Percentiles rank a stretch among this genome's conserved stretches.
Conservation (phyloP, 768 basidiomycete genomes). For the Naganishia randhawae region DNA sequence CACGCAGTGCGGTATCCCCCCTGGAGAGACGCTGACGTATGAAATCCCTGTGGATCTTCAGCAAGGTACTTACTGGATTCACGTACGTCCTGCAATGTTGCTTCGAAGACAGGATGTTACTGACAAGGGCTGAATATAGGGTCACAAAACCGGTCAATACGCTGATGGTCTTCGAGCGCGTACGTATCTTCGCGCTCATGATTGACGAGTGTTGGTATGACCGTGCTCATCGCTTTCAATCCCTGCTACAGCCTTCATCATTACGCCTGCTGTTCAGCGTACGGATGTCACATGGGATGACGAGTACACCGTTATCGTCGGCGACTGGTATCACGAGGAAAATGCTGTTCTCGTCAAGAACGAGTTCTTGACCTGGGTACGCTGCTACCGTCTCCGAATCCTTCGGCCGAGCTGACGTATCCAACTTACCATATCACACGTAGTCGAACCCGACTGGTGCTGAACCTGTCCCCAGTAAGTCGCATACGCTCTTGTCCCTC, state of each 20-base stretch:
- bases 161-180: slow-evolving; percentile 82
- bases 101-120: neutral
- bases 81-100: slow-evolving; percentile 26
- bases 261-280: slow-evolving; percentile 57
- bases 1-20: slow-evolving; percentile 76
- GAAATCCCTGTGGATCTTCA: slow-evolving; percentile 57
- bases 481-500: neutral
- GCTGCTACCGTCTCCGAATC: neutral
- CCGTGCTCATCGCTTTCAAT: neutral
- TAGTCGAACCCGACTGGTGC: slow-evolving; percentile 69
- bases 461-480: slow-evolving; percentile 78
- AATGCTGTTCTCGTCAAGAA: slow-evolving; percentile 60
- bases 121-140: slow-evolving; percentile 23
- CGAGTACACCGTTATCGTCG: slow-evolving; percentile 78
- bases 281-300: slow-evolving; percentile 71
- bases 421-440: too few species aligned
- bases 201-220: neutral
- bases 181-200: slow-evolving; percentile 24
- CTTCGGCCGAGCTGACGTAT: too few species aligned
- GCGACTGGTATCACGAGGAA: slow-evolving; percentile 89
- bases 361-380: slow-evolving; percentile 59
- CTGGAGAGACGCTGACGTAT: slow-evolving; percentile 68
- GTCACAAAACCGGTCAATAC: slow-evolving; percentile 62
- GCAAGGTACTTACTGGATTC: slow-evolving; percentile 51
- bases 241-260: slow-evolving; percentile 59